A percentile compares a stretch with the other conserved stretches of the same genome.
These are phyloP conservation scores for Amniculicola lignicola DNA, from an alignment of 495 filamentous ascomycete genomes.

Conservation along the genomic window DNA sequence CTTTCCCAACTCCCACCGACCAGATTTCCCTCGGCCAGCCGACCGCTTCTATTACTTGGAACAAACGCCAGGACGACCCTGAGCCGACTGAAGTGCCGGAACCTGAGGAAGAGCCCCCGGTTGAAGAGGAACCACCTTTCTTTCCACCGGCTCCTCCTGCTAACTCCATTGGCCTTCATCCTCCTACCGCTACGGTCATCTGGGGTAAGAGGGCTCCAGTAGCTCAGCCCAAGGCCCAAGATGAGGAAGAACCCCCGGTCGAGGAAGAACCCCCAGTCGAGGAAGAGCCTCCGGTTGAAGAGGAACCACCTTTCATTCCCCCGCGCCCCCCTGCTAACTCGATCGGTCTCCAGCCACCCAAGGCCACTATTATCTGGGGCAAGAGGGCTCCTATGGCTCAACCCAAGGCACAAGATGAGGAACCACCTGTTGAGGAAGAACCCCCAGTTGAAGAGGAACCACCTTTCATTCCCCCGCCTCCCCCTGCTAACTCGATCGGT, in stretches of 20 bases:
- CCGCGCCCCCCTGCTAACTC: not conserved
- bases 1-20: slow-evolving; percentile 5
- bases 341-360: slow-evolving; percentile 6
- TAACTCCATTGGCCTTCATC: not conserved
- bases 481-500: not conserved
- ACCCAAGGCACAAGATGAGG: slow-evolving; percentile 3
- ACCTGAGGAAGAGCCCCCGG: slow-evolving; percentile 5
- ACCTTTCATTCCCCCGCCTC: not conserved
- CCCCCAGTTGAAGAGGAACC: not conserved
- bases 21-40: slow-evolving; percentile 5
- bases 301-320: not conserved
- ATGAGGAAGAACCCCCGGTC: not conserved
- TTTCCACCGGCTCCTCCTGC: too few species aligned
- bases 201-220: too few species aligned
- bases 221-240: too few species aligned
- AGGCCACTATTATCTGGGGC: slow-evolving; percentile 17
- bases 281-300: not conserved
- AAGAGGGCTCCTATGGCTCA: too few species aligned
- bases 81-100: slow-evolving; percentile 8
- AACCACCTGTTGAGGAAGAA: not conserved
- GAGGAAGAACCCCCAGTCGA: not conserved
- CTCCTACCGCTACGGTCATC: slow-evolving; percentile 3
- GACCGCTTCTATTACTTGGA: slow-evolving; percentile 4
- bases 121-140: too few species aligned
- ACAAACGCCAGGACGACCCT: slow-evolving; percentile 9